Evolutionary conservation across 352 stramenopile species (phyloP), one percentile per base, ranked within the genome.

Genomic region (Phytophthora multivora): DNA sequence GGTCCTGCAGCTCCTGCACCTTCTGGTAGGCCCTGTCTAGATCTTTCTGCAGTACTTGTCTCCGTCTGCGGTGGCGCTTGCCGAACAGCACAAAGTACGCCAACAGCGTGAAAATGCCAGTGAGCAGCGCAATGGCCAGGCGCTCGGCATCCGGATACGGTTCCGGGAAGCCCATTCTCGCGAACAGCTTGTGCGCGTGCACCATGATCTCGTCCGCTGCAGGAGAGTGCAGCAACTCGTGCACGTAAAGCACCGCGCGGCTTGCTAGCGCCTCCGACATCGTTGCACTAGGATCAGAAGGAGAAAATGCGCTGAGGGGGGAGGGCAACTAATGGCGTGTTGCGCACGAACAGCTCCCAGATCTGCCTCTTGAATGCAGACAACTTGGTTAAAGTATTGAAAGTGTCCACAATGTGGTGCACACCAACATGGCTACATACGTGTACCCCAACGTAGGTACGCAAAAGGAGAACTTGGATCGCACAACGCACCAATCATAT

Each of bases 41-140:
- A 7, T 96, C 86, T 4, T 80, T 45, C 62, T 96, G 83, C 35
- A 96, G 71, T 26, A 78, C 76, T 33, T 86, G 65, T 55, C 87
- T 74, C 35, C 83, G 75, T 26, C 79, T 73, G 40, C 83, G 87
- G 46, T 96, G 87, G 58, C 87, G 87, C 63, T 94, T 94, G 49
- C 87, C 87, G 56, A 94, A 96, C 11, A 96, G 81, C 69, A 96
- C 78, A 72, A 94, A 96, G 74, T 96, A 96, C 28, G 79, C 77
- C 36, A 96, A 53, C 48, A 96, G 57, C 62, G 87, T 96, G 50
- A 92, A 92, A 38, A 92, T 57, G 7, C 84, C 85, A 0, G 87
- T 96, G 16, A 86, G 73, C 16, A 96, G 39, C 35, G 87, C 86
- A 60, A 96, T 96, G 31, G 85, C 85, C 26, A 93, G 68, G 0